These are phyloP conservation scores for Gamarada debralockiae DNA, from an alignment of 495 filamentous ascomycete genomes.

Conservation along the genomic window DNA sequence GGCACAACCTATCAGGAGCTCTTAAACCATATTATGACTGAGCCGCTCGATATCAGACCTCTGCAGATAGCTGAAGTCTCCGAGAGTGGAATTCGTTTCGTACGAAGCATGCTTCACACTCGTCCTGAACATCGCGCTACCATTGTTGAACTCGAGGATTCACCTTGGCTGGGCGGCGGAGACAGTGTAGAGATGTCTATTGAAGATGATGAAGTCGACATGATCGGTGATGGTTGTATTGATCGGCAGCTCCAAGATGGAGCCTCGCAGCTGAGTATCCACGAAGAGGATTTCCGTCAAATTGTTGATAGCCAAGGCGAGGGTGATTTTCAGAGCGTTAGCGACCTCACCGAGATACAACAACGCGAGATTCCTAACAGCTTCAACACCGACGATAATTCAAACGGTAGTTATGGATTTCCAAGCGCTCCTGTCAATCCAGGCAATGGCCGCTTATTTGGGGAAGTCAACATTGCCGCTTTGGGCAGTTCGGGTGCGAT, in stretches of 20 bases:
- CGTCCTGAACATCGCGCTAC: constrained; percentile 66
- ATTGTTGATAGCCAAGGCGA: constrained; percentile 24
- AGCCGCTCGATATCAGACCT: constrained; percentile 55
- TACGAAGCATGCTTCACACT: constrained; percentile 70
- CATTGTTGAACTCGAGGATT: constrained; percentile 43
- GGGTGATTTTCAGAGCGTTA: constrained; percentile 5
- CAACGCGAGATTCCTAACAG: constrained; percentile 30
- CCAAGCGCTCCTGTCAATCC: constrained; percentile 28
- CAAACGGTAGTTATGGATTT: constrained; percentile 36
- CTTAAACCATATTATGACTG: constrained; percentile 80
- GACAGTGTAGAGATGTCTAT: constrained; percentile 14
- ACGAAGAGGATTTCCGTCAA: constrained; percentile 35
- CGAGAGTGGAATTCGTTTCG: constrained; percentile 61
- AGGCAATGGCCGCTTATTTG: constrained; percentile 55
- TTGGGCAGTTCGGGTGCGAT: constrained; percentile 56
- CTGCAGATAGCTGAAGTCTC: constrained; percentile 56
- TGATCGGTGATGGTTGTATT: constrained; percentile 7
- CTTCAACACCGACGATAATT: constrained; percentile 37
- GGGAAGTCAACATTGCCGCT: constrained; percentile 71
- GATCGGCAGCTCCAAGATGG: constrained; percentile 45
- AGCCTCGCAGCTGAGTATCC: constrained; percentile 67
- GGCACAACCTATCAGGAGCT: constrained; percentile 55
- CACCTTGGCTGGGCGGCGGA: constrained; percentile 22
- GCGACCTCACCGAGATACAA: constrained; percentile 21
- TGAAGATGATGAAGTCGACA: constrained; percentile 37